Percentiles rank a stretch among this genome's conserved stretches.
Conservation (phyloP, 306 rosid species). For the Begonia masoniana region DNA sequence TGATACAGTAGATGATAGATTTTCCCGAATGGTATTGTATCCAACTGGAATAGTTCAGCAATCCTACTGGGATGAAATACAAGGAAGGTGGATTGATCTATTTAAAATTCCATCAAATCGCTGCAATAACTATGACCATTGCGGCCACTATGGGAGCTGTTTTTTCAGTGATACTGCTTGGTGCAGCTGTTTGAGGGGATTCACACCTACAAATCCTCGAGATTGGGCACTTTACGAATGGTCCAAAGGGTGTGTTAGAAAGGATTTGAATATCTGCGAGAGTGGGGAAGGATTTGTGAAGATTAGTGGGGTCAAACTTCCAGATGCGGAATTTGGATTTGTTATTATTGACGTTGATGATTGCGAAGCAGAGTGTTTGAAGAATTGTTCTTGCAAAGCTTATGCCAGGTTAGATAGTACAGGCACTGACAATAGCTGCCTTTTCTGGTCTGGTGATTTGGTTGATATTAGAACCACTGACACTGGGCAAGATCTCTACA, state of each 20-base stretch:
- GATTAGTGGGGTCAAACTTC: conserved; percentile 31
- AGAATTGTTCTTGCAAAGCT: conserved; percentile 44
- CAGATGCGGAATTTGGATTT: conserved; percentile 30
- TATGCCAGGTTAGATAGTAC: conserved; percentile 42
- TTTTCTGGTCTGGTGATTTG: conserved; percentile 35
- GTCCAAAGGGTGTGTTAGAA: not conserved
- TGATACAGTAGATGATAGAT: conserved; percentile 14
- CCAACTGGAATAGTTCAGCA: conserved; percentile 24
- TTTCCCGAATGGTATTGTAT: conserved; percentile 21
- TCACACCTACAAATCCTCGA: not conserved
- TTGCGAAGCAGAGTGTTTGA: conserved; percentile 33
- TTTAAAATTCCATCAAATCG: conserved; percentile 17
- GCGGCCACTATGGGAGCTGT: conserved; percentile 34
- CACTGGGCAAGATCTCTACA: conserved; percentile 36
- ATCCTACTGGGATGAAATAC: conserved; percentile 21
- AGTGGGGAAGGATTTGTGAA: conserved; percentile 57
- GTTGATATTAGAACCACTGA: conserved; percentile 31
- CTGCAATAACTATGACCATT: conserved; percentile 30
- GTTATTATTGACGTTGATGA: conserved; percentile 10
- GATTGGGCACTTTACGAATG: not conserved
- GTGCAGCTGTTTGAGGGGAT: not conserved
- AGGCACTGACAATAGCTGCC: conserved; percentile 34
- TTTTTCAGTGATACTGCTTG: conserved; percentile 8
- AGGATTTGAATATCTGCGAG: conserved; percentile 14
- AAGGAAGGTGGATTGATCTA: conserved; percentile 13